Conservation (phyloP, 2,329 filamentous ascomycete species). For the Colletotrichum agaves region DNA sequence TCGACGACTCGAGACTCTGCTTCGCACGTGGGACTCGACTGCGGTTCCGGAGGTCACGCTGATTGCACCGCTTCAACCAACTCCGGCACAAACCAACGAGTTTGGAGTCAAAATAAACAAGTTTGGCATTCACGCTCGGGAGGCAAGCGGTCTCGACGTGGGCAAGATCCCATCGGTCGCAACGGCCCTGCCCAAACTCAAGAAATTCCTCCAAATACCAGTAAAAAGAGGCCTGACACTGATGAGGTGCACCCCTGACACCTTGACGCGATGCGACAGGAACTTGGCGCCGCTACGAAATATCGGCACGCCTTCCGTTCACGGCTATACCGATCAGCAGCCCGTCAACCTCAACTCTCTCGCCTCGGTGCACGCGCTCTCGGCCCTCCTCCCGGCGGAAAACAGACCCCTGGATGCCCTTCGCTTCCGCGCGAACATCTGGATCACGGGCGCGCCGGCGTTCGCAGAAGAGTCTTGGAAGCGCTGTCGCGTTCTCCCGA, state of each 20-base stretch:
- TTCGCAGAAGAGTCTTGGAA: slow-evolving; percentile 39
- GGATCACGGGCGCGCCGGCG: slow-evolving; percentile 35
- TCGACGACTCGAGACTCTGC: slow-evolving; percentile 2
- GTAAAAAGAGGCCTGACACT: slow-evolving; percentile 27
- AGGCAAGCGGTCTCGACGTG: slow-evolving; percentile 37
- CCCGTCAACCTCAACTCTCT: slow-evolving; percentile 40
- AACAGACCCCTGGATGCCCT: slow-evolving; percentile 38
- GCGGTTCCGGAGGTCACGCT: neutral
- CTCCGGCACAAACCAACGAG: neutral
- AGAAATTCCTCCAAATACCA: slow-evolving; percentile 32
- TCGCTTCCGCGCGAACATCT: slow-evolving; percentile 40
- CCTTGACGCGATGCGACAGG: slow-evolving; percentile 29
- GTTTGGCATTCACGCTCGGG: slow-evolving; percentile 38
- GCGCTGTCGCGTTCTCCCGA: slow-evolving; percentile 32
- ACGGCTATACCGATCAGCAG: slow-evolving; percentile 40
- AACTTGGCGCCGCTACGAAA: slow-evolving; percentile 37
- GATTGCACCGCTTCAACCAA: slow-evolving; percentile 12
- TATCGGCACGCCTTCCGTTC: slow-evolving; percentile 39
- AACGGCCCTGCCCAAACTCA: slow-evolving; percentile 34
- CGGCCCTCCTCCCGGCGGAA: slow-evolving; percentile 29
- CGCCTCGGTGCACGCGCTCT: slow-evolving; percentile 39
- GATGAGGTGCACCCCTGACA: slow-evolving; percentile 35
- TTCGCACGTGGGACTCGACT: neutral
- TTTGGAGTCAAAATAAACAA: slow-evolving; percentile 6
- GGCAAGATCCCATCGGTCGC: slow-evolving; percentile 32